Percentiles rank a stretch among this genome's conserved stretches.
Conservation (phyloP, 164 flowering plant genomes). For the Aristolochia fimbriata region DNA sequence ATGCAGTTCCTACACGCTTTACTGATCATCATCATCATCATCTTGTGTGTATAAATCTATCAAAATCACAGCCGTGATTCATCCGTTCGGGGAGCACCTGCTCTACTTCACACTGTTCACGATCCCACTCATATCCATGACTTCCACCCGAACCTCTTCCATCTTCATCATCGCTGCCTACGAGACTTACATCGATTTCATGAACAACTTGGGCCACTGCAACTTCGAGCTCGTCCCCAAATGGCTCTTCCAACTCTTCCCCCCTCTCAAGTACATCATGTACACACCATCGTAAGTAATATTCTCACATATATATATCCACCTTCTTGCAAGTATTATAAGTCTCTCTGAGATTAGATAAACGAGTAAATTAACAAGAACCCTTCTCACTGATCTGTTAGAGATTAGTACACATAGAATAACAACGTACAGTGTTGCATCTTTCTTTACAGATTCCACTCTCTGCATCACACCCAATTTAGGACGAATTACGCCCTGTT, state of each 20-base stretch:
- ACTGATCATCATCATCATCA: no score
- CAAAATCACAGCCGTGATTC: constrained; percentile 40
- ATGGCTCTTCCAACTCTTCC: constrained; percentile 24
- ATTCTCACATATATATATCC: no score
- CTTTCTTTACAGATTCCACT: constrained; percentile 31
- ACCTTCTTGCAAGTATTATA: no score
- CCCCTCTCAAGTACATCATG: constrained; percentile 48
- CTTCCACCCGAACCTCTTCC: constrained; percentile 17
- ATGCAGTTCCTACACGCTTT: no score
- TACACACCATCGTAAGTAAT: constrained; percentile 65
- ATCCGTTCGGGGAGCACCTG: constrained; percentile 47
- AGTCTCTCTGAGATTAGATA: no score
- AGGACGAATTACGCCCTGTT: constrained; percentile 44
- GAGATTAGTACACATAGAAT: no score
- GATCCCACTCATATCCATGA: constrained; percentile 15
- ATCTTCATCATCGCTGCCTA: constrained; percentile 14
- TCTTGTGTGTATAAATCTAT: not conserved
- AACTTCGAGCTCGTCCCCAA: constrained; percentile 48
- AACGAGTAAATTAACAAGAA: no score
- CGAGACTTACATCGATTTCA: constrained; percentile 33
- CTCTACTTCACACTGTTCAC: constrained; percentile 26
- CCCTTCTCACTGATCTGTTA: no score
- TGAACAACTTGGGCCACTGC: constrained; percentile 63
- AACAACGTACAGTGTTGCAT: not conserved
- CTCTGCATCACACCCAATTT: constrained; percentile 50